phyloP scores from a whole-genome alignment of 345 rosid genomes.

The Eucalyptus curtisii region DNA sequence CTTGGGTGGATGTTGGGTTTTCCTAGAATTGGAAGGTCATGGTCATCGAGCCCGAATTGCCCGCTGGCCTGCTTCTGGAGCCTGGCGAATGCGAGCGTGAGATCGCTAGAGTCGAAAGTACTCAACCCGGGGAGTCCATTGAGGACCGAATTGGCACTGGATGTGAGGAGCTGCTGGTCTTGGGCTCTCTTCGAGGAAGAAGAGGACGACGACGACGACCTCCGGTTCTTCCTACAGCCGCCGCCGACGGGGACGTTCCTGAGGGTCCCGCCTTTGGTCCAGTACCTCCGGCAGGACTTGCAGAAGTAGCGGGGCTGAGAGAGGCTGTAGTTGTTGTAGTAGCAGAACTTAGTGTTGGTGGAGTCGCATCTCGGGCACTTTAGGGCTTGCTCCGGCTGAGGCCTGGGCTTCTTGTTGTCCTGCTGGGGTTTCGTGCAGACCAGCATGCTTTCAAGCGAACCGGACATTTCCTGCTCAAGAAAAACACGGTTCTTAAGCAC shows the following conservation, averaged over 20 bases:
- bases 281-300: constrained; percentile 76
- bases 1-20: constrained; percentile 14
- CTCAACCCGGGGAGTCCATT: constrained; percentile 16
- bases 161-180: constrained; percentile 16
- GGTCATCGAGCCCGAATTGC: constrained; percentile 47
- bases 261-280: constrained; percentile 85
- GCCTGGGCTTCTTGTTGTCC: constrained; percentile 41
- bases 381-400: constrained; percentile 52
- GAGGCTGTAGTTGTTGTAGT: constrained; percentile 86
- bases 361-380: constrained; percentile 77
- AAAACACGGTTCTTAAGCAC: neutral
- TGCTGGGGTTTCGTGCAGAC: constrained; percentile 33
- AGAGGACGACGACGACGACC: constrained; percentile 30
- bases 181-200: constrained; percentile 22
- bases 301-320: constrained; percentile 82
- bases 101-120: constrained; percentile 51
- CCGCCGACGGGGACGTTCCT: constrained; percentile 85
- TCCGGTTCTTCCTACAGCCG: constrained; percentile 67
- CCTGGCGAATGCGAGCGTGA: constrained; percentile 65
- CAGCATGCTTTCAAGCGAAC: constrained; percentile 59
- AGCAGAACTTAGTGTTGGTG: constrained; percentile 79
- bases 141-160: constrained; percentile 19
- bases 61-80: constrained; percentile 40
- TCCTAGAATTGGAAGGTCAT: constrained; percentile 28
- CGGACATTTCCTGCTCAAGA: constrained; percentile 34